Base-by-base conservation (phyloP, 2,329 filamentous ascomycete genomes). In the Rhexocercosporidium sp. region DNA sequence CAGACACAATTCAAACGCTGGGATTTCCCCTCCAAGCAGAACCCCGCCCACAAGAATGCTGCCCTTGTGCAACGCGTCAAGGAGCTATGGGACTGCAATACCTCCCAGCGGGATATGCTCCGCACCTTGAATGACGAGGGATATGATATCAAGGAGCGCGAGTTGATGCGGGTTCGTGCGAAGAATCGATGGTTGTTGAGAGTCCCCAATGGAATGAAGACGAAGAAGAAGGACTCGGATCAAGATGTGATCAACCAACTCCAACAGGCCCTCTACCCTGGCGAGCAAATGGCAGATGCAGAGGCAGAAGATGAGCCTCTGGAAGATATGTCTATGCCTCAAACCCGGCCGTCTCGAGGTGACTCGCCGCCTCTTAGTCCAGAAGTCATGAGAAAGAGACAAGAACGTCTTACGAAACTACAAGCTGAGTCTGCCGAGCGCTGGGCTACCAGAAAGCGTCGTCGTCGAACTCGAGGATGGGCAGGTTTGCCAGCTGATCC, bases 81-180 rank as follows among this genome's bases (percentile, higher is more conserved):
- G 75, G 86, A 94, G 79, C 83, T 96, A 73, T 96, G 92, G 92
- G 89, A 92, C 77, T 83, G 82, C 72, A 96, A 95, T 75, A 83
- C 88, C 16, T 84, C 82, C 20, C 91, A 94, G 77, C 85, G 86
- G 67, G 90, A 94, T 71, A 96, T 96, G 87, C 82, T 94, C 65
- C 82, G 84, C 29, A 86, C 87, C 31, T 82, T 96, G 66, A 88
- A 87, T 71, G 85, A 88, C 22, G 91, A 94, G 76, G 92, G 92
- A 16, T 93, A 89, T 74, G 82, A 89, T 27, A 89, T 95, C 75
- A 92, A 89, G 71, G 84, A 91, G 71, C 84, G 90, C 11, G 90
- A 93, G 76, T 79, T 94, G 63, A 88, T 90, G 81, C 85, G 90
- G 39, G 82, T 95, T 49, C 86, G 92, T 62, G 82, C 86, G 9